Conservation (phyloP, 2,329 filamentous ascomycete genomes). For the Alternaria panax region DNA sequence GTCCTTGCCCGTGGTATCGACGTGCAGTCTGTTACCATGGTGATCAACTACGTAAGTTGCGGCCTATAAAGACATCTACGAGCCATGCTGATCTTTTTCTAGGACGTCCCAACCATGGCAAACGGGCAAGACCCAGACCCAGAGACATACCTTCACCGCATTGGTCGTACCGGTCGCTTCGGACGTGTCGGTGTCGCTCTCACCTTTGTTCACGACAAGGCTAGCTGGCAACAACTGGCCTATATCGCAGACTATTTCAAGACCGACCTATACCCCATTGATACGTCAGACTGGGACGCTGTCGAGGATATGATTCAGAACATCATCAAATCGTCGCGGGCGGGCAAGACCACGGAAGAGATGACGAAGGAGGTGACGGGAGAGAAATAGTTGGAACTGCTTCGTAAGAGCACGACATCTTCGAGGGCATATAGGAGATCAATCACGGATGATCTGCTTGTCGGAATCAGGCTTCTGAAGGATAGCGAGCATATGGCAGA, state of each 20-base stretch:
- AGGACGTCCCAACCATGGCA: slow-evolving; percentile 59
- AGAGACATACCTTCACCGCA: slow-evolving; percentile 97
- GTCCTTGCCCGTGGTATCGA: slow-evolving; percentile 96
- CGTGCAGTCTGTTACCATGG: slow-evolving; percentile 90
- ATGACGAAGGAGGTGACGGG: slow-evolving; percentile 33
- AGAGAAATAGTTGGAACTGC: neutral
- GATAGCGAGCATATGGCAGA: slow-evolving; percentile 10
- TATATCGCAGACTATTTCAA: slow-evolving; percentile 82
- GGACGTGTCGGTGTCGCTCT: slow-evolving; percentile 96
- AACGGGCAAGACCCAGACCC: slow-evolving; percentile 76
- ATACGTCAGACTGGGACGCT: slow-evolving; percentile 88
- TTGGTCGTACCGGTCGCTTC: slow-evolving; percentile 95
- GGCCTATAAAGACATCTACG: neutral
- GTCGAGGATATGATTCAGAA: slow-evolving; percentile 84
- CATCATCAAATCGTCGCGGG: slow-evolving; percentile 55
- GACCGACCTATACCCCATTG: slow-evolving; percentile 80
- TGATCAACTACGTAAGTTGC: slow-evolving; percentile 83
- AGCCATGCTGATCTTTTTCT: slow-evolving; percentile 22
- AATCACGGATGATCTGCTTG: neutral
- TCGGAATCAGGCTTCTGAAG: neutral
- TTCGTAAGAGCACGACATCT: neutral
- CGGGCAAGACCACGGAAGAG: slow-evolving; percentile 51
- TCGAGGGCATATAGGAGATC: neutral
- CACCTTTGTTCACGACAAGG: slow-evolving; percentile 88
- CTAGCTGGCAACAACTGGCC: slow-evolving; percentile 79